Base-by-base conservation (phyloP, 352 stramenopile genomes). In the Globisporangium yorkense region DNA sequence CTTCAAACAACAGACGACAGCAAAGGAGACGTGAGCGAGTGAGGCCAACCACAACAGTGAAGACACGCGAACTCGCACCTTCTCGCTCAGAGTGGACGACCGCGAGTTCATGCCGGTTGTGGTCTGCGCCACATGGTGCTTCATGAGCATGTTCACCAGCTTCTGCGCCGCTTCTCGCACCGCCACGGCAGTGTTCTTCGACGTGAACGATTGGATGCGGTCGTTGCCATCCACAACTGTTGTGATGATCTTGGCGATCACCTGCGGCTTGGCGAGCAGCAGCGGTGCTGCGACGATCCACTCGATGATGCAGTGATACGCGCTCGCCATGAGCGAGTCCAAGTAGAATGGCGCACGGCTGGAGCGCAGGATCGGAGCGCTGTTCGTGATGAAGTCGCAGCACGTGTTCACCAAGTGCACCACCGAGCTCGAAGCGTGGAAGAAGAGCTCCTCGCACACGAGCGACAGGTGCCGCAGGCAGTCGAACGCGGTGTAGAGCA, bases 381-480 rank as follows among this genome's bases (percentile, higher is more conserved):
- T 92, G 31, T 77, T 87, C 40, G 80, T 86, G 56, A 95, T 88
- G 37, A 95, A 95, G 40, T 95, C 85, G 35, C 85, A 95, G 51
- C 83, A 90, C 4, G 83, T 79, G 54, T 88, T 92, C 59, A 95
- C 77, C 40, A 95, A 56, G 59, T 92, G 81, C 2, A 92, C 72
- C 47, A 92, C 84, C 0, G 83, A 91, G 55, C 77, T 92, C 4
- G 74, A 82, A 9, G 84, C 77, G 52, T 95, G 77, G 40, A 77
- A 70, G 61, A 84, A 93, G 1, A 95, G 63, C 63, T 91, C 76
- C 40, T 89, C 74, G 44, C 74, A 87, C 18, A 93, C 83, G 43
- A 90, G 67, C 5, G 84, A 89, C 4, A 95, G 65, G 52, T 95
- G 83, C 3, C 83, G 85, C 13, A 95, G 71, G 56, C 85, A 95